Conservation (phyloP, 1,284 basidiomycete species). For the Apiotrichum domesticum region DNA sequence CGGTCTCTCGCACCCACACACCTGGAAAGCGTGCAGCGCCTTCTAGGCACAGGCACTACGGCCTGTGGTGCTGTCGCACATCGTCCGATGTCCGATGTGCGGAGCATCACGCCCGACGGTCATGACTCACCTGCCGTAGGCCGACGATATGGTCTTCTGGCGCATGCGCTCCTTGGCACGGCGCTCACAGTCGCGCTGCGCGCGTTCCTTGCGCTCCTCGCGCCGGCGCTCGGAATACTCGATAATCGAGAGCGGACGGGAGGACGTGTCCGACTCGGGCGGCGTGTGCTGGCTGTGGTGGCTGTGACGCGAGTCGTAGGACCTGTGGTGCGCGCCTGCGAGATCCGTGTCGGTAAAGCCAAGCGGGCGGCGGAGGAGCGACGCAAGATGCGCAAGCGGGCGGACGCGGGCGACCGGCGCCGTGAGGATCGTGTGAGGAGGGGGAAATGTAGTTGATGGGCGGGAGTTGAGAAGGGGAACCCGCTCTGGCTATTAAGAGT, state of each 20-base stretch:
- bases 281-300: neutral
- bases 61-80: too few species aligned
- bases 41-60: neutral
- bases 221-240: conserved; percentile 2
- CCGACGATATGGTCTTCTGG: conserved; percentile 12
- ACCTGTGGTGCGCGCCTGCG: neutral
- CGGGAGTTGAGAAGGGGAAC: neutral
- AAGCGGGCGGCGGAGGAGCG: neutral
- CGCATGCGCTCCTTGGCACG: neutral
- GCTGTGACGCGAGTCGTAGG: neutral
- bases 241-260: neutral
- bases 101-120: neutral
- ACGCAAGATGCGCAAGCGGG: conserved; percentile 5
- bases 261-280: neutral
- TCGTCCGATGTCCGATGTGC: too few species aligned
- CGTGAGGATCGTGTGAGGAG: conserved; percentile 13
- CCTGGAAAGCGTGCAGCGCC: too few species aligned
- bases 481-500: neutral
- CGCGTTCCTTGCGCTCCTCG: neutral
- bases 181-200: neutral
- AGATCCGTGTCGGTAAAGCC: neutral
- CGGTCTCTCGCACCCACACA: too few species aligned
- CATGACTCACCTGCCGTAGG: conserved; percentile 21
- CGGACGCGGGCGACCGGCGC: conserved; percentile 10
- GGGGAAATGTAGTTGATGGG: conserved; percentile 9